phyloP scores from a whole-genome alignment of 2,329 filamentous ascomycete species.

The Botrytis elliptica region DNA sequence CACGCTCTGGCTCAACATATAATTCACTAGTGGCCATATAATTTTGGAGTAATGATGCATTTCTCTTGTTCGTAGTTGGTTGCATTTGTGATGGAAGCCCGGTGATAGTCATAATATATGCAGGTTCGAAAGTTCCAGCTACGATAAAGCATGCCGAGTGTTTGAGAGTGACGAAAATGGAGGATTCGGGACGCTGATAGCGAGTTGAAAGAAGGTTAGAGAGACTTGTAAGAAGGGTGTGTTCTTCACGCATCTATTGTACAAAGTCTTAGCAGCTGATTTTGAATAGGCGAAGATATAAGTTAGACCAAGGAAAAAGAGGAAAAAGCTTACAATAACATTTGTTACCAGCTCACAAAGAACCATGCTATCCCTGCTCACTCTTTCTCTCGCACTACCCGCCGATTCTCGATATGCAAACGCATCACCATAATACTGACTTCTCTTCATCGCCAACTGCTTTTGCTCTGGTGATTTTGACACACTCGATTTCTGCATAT shows the following conservation, averaged over 20 bases:
- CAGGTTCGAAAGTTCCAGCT: constrained; percentile 72
- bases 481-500: constrained; percentile 32
- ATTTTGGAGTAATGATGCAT: constrained; percentile 73
- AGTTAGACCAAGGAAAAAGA: not conserved
- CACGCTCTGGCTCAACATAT: constrained; percentile 63
- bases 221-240: constrained; percentile 70
- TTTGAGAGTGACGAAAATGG: constrained; percentile 72
- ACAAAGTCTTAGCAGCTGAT: constrained; percentile 22
- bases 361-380: constrained; percentile 47
- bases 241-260: constrained; percentile 69
- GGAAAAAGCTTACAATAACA: constrained; percentile 51
- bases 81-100: constrained; percentile 68
- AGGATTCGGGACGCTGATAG: constrained; percentile 71
- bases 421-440: constrained; percentile 39
- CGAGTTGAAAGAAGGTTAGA: constrained; percentile 70
- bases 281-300: constrained; percentile 26
- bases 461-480: constrained; percentile 35
- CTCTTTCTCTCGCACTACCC: constrained; percentile 34
- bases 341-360: constrained; percentile 65
- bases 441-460: constrained; percentile 35
- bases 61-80: constrained; percentile 75
- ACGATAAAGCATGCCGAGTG: constrained; percentile 75
- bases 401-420: constrained; percentile 39
- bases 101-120: constrained; percentile 74
- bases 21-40: constrained; percentile 67